These are phyloP conservation scores for Carex myosuroides DNA, from an alignment of 176 grass and related monocot genomes.

Conservation along the genomic window DNA sequence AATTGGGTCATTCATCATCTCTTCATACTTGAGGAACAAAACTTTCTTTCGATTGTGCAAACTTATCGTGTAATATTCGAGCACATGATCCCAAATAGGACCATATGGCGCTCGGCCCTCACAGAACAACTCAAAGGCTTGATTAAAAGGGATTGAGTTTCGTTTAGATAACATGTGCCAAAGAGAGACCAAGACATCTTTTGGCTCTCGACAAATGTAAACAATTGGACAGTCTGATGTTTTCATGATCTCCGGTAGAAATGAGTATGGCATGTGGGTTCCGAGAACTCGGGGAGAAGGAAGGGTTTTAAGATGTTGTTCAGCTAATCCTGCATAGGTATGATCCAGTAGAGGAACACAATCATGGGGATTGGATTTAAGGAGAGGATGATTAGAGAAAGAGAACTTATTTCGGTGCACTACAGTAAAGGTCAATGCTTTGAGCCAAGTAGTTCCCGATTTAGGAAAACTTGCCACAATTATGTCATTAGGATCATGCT, in stretches of 20 bases:
- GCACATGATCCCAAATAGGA: background rate
- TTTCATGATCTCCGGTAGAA: conserved; percentile 14
- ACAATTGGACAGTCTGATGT: conserved; percentile 6
- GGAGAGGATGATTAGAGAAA: conserved; percentile 17
- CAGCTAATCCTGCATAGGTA: background rate
- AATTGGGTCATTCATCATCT: conserved; percentile 1
- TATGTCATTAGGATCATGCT: background rate
- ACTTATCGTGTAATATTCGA: conserved; percentile 5
- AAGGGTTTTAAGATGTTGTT: background rate
- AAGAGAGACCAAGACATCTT: conserved; percentile 30
- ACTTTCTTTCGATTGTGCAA: background rate
- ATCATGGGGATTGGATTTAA: conserved; percentile 23
- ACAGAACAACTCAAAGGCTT: background rate
- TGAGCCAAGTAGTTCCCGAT: conserved; percentile 41
- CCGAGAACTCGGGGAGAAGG: conserved; percentile 17
- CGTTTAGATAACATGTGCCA: background rate
- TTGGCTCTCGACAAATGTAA: conserved; percentile 39
- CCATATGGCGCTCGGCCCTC: background rate
- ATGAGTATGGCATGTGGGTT: conserved; percentile 31
- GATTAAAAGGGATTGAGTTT: background rate
- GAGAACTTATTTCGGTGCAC: background rate
- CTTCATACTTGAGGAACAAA: conserved; percentile 19
- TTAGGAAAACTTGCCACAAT: conserved; percentile 35
- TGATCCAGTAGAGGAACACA: conserved; percentile 23
- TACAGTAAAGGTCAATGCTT: conserved; percentile 20